These are phyloP conservation scores for Thermochaetoides thermophila DNA, from an alignment of 495 filamentous ascomycete genomes.

Conservation along the genomic window DNA sequence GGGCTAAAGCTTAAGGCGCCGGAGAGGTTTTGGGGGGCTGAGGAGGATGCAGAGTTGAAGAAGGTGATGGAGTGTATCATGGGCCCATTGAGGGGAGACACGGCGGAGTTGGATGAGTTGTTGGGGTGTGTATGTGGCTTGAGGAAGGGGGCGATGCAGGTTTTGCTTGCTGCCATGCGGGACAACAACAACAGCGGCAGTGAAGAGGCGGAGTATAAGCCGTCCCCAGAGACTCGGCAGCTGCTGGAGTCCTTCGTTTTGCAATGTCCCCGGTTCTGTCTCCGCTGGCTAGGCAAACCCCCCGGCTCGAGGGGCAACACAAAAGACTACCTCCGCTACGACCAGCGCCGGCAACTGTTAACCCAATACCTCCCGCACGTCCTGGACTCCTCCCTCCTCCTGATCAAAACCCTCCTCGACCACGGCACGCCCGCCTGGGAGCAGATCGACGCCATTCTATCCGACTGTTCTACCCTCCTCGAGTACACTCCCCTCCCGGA, in stretches of 20 bases:
- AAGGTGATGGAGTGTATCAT: slow-evolving; percentile 38
- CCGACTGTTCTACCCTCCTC: slow-evolving; percentile 37
- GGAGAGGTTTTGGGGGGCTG: slow-evolving; percentile 17
- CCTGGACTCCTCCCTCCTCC: slow-evolving; percentile 41
- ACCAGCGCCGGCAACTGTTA: slow-evolving; percentile 39
- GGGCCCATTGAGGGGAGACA: slow-evolving; percentile 47
- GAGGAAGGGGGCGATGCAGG: slow-evolving; percentile 43
- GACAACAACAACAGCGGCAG: slow-evolving; percentile 4
- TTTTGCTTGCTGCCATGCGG: slow-evolving; percentile 20
- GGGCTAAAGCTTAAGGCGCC: slow-evolving; percentile 28
- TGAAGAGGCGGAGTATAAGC: background rate
- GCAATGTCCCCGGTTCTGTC: slow-evolving; percentile 35
- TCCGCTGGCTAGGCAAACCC: slow-evolving; percentile 41
- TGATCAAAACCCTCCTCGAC: slow-evolving; percentile 31
- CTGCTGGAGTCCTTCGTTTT: slow-evolving; percentile 35
- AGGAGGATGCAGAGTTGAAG: slow-evolving; percentile 25
- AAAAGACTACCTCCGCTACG: slow-evolving; percentile 37
- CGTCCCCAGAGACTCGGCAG: slow-evolving; percentile 6
- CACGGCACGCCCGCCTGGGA: slow-evolving; percentile 31
- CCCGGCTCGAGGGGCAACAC: slow-evolving; percentile 26
- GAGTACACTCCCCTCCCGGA: slow-evolving; percentile 29
- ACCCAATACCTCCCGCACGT: slow-evolving; percentile 28
- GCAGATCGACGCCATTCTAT: slow-evolving; percentile 35
- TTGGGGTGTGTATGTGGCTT: slow-evolving; percentile 46
- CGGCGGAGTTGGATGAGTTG: slow-evolving; percentile 54